Base-by-base conservation (phyloP, 1,139 yeast species). In the Candida anutae region DNA sequence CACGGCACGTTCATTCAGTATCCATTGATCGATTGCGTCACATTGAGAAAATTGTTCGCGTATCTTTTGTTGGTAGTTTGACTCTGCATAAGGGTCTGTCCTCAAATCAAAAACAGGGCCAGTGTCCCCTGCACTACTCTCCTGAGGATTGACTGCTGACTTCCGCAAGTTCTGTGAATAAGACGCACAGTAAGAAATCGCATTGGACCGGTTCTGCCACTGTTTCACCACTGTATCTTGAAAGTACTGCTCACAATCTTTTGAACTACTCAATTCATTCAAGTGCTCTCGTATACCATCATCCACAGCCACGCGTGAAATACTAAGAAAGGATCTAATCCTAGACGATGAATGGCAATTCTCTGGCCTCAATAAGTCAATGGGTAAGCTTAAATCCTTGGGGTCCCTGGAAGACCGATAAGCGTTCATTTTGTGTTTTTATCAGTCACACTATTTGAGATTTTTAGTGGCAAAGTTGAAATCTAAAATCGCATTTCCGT, bases 71-170 rank as follows among this genome's bases (percentile, higher is more conserved):
- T 44, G 43, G 26, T 53, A 45, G 29, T 47, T 44, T 30, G 46
- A 49, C 16, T 42, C 35, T 5, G 70, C 69, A 32, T 64, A 64
- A 0, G 71, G 71, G 35, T 64, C 68, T 6, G 51, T 35, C 16
- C 68, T 39, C 24, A 62, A 46, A 36, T 63, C 62, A 30, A 52
- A 53, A 20, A 40, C 41, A 13, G 36, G 30, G 10, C 20, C 13
- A 6, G 16, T 13, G 6, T 16, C 25, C 5, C 22, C 23, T 21
- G 11, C 5, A 12, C 12, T 6, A 8, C 21, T 22, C 6, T 24
- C 39, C 5, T 36, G 30, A 15, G 58, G 45, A 19, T 61, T 40
- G 6, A 34, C 29, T 3, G 27, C 22, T 3, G 65, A 51, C 30
- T 54, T 10, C 19, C 8, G 9, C 8, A 17, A 56, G 4, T 44